Percentiles rank a stretch among this genome's conserved stretches.
Evolutionary conservation across 2,329 filamentous ascomycete species (phyloP).

Genomic region (Fusarium sp.): DNA sequence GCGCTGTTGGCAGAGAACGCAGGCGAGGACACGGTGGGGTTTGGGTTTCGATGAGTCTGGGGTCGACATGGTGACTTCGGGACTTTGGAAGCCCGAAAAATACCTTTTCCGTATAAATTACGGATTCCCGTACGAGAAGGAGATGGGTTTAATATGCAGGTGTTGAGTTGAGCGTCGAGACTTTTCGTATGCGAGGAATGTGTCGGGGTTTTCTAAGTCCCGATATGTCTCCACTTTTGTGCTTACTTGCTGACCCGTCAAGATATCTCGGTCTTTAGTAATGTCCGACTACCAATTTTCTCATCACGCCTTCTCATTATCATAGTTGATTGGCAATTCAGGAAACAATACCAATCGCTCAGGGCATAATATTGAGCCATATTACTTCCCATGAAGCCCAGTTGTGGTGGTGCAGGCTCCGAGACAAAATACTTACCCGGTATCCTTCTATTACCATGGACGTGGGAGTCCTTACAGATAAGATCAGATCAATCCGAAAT

Average conservation of each 20-base stretch:
- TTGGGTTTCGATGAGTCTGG: slow-evolving; percentile 8
- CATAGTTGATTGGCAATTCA: rapidly evolving
- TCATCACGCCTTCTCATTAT: neutral
- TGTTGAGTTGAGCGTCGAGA: neutral
- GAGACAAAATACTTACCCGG: neutral
- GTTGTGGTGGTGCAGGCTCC: rapidly evolving
- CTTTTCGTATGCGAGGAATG: neutral
- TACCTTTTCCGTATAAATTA: rapidly evolving
- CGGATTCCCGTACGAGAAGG: too few relatives aligned
- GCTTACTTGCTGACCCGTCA: neutral
- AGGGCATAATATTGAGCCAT: neutral
- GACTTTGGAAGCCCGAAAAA: neutral
- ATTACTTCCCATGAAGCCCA: neutral
- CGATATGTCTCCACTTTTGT: slow-evolving; percentile 10
- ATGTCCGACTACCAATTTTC: slow-evolving; percentile 9
- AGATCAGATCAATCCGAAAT: rapidly evolving
- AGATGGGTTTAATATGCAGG: neutral
- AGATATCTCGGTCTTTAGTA: neutral
- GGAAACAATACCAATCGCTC: rapidly evolving
- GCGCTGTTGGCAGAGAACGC: slow-evolving; percentile 70
- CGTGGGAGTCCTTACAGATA: rapidly evolving
- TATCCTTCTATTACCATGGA: rapidly evolving
- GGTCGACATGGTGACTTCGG: slow-evolving; percentile 9
- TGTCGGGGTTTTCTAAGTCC: slow-evolving; percentile 17
- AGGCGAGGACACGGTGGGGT: slow-evolving; percentile 53